Conservation (phyloP, 345 rosid genomes). For the Acer campestre region DNA sequence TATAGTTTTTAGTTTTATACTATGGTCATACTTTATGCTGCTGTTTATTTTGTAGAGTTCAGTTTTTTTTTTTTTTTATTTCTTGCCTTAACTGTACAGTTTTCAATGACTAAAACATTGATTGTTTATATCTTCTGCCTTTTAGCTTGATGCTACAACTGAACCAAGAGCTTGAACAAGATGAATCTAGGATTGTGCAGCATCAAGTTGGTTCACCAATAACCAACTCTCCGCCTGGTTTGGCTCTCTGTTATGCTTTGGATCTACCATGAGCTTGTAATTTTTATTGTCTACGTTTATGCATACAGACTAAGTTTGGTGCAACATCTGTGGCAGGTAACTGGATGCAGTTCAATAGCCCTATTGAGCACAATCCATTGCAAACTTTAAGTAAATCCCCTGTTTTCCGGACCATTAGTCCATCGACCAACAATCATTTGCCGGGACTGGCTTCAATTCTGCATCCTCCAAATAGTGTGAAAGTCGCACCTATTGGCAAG, state of each 20-base stretch:
- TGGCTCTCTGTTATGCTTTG: conserved; percentile 25
- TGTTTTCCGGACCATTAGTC: conserved; percentile 44
- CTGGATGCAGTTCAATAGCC: conserved; percentile 58
- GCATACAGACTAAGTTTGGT: conserved; percentile 16
- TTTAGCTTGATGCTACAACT: conserved; percentile 63
- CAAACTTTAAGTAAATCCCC: conserved; percentile 50
- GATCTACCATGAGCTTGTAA: background rate
- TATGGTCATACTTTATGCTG: background rate
- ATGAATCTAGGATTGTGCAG: conserved; percentile 50
- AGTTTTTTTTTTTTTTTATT: conserved; percentile 1
- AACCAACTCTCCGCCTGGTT: conserved; percentile 57
- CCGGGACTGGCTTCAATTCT: conserved; percentile 65
- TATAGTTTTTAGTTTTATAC: background rate
- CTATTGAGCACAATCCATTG: conserved; percentile 50
- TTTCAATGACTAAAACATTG: background rate
- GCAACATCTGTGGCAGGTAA: conserved; percentile 40
- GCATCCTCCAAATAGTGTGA: conserved; percentile 41
- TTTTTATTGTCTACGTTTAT: conserved; percentile 8
- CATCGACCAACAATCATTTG: conserved; percentile 44
- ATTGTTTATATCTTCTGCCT: background rate
- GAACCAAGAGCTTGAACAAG: conserved; percentile 66
- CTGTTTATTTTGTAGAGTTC: background rate
- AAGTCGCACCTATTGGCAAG: conserved; percentile 51
- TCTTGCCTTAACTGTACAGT: conserved; percentile 4
- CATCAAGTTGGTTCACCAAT: conserved; percentile 58